Base-by-base conservation (phyloP, 306 rosid genomes). In the Glycyrrhiza uralensis region DNA sequence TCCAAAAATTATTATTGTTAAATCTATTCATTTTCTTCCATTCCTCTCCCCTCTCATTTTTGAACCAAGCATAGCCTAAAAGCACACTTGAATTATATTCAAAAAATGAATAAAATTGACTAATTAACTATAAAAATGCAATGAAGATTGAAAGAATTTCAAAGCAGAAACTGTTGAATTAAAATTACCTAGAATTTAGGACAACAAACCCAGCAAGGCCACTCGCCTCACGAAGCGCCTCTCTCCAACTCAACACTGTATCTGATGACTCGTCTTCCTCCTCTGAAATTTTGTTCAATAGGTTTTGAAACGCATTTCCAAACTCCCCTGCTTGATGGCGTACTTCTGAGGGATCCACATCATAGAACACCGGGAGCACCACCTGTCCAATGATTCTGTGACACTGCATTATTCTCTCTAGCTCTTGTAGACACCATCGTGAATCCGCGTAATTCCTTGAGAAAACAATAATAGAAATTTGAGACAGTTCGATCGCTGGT, bases 301-400 rank as follows among this genome's bases (percentile, higher is more conserved):
- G 41, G 8, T 35, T 35, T 35, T 35, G 41, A 35, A 35, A 35
- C 2, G 41, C 41, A 1, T 35, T 35, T 35, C 41, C 41, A 35
- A 35, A 35, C 41, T 35, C 41, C 2, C 41, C 41, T 35, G 41
- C 8, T 9, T 35, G 41, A 35, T 7, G 41, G 8, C 41, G 41
- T 8, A 35, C 20, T 17, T 71, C 33, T 4, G 56, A 44, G 29
- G 76, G 76, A 10, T 35, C 24, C 6, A 54, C 52, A 4, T 26
- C 17, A 1, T 52, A 65, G 42, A 65, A 65, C 24, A 65, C 52
- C 1, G 75, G 75, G 0, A 70, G 9, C 39, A 70, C 75, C 28
- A 54, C 51, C 10, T 38, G 65, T 0, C 26, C 9, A 4, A 0
- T 10, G n/a, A 23, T 22, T 54, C 33, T 52, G 15, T 5, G 32